Evolutionary conservation across 1,284 basidiomycete genomes (phyloP), one percentile per base, ranked within the genome.

Genomic region (Tylopilus orsonianus): DNA sequence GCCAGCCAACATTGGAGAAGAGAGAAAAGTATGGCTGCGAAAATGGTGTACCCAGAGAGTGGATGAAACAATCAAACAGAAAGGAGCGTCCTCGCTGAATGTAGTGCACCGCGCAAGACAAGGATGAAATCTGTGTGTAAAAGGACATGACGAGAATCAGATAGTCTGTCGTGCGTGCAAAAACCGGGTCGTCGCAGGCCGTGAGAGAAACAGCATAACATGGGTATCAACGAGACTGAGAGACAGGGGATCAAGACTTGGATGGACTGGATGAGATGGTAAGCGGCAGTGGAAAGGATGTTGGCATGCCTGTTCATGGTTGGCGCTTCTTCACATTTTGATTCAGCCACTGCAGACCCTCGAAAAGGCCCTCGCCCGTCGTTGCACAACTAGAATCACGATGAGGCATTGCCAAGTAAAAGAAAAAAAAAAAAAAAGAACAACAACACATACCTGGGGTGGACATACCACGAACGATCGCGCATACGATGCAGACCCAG

Each of bases 381-480:
- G 92, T 94, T n/a, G 93, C 93, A 65, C 93, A 95, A 72, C 92
- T 95, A 54, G 33, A 50, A 24, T 8, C 35, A 13, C 18, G 38
- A 40, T 54, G 19, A 63, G 54, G 39, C 59, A 50, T 18, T 10
- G 5, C 9, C 14, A 2, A 26, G 43, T n/a, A 23, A 8, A 19
- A 35, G 49, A 35, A 34, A 41, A 24, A 34, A 1, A 19, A 40
- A 7, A 34, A 13, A 22, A 29, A 34, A n/a, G n/a, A n/a, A n/a
- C n/a, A n/a, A n/a, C n/a, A n/a, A n/a, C n/a, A n/a, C 85, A 51
- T 69, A 93, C 92, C 93, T 95, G 44, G 95, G 95, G 73, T 97
- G 94, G 38, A 97, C 94, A 78, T 97, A 99, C 97, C 97, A 99
- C 68, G 92, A 93, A 56, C 97, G 80, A 66, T 98, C 95, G 54